phyloP scores from a whole-genome alignment of 345 rosid species.

The Ricinus communis region DNA sequence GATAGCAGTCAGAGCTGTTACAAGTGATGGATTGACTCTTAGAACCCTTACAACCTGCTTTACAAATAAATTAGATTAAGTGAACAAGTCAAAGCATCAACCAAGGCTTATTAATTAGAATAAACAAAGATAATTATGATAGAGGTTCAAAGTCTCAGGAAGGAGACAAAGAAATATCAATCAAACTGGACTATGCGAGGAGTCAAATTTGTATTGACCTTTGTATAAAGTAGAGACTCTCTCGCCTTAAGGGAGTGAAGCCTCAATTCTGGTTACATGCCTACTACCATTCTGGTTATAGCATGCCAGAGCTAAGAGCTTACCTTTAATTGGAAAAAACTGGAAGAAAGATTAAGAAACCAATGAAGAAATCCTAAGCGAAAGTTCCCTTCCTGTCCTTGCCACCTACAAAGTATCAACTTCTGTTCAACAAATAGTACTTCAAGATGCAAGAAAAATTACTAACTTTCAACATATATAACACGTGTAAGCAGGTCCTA shows the following conservation, averaged over 20 bases:
- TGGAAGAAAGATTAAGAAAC: constrained; percentile 60
- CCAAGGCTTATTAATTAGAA: constrained; percentile 3
- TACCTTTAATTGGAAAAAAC: constrained; percentile 70
- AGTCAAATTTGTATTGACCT: constrained; percentile 7
- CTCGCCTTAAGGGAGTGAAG: neutral
- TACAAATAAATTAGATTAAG: constrained; percentile 18
- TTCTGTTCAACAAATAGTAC: constrained; percentile 12
- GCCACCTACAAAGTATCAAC: constrained; percentile 56
- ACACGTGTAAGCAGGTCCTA: no score
- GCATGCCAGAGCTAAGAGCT: constrained; percentile 1
- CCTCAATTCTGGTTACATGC: neutral
- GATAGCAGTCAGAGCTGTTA: constrained; percentile 55
- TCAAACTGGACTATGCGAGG: constrained; percentile 2
- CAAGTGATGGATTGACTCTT: constrained; percentile 55
- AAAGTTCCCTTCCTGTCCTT: constrained; percentile 49
- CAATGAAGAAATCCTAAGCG: constrained; percentile 48
- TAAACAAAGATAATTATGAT: neutral
- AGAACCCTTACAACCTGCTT: constrained; percentile 72
- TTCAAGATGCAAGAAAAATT: neutral
- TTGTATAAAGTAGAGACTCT: neutral
- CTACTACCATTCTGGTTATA: neutral
- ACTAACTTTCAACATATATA: no score
- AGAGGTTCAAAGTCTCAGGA: neutral
- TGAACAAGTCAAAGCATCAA: constrained; percentile 17
- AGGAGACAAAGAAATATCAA: neutral